These are phyloP conservation scores for Barnettozyma botsteinii DNA, from an alignment of 805 yeast genomes.

Conservation along the genomic window DNA sequence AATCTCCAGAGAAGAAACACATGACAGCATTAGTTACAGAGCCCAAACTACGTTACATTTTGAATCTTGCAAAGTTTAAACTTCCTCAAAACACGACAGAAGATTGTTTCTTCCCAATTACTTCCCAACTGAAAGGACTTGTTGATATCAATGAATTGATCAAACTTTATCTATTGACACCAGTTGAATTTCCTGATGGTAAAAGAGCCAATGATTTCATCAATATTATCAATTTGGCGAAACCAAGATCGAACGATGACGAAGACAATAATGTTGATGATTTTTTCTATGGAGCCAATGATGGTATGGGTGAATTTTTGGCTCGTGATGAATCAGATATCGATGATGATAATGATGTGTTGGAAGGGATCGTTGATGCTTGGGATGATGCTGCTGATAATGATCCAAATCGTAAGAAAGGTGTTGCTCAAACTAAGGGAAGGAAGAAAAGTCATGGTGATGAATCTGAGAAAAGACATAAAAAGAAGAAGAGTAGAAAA, in stretches of 20 bases:
- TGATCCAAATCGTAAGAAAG: constrained; percentile 9
- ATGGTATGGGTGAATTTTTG: constrained; percentile 27
- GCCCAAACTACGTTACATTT: constrained; percentile 42
- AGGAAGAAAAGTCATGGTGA: constrained; percentile 2
- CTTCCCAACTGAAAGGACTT: constrained; percentile 29
- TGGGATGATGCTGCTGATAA: constrained; percentile 8
- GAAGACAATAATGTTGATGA: constrained; percentile 26
- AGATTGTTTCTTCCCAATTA: constrained; percentile 33
- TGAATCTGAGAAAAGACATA: constrained; percentile 2
- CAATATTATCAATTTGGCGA: constrained; percentile 26
- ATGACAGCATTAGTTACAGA: constrained; percentile 36
- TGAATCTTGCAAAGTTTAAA: constrained; percentile 41
- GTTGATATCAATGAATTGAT: constrained; percentile 32
- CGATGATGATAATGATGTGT: constrained; percentile 24
- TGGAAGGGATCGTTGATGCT: constrained; percentile 17
- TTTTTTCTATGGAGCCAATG: constrained; percentile 28
- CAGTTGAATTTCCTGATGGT: constrained; percentile 33
- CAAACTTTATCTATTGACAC: constrained; percentile 34
- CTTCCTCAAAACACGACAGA: constrained; percentile 37
- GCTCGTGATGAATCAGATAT: constrained; percentile 28
- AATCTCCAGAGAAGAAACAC: constrained; percentile 17
- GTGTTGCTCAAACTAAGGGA: constrained; percentile 21
- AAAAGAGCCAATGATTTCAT: constrained; percentile 31
- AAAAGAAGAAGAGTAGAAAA: constrained; percentile 13
- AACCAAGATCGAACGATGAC: constrained; percentile 22